Base-by-base conservation (phyloP, 2,329 filamentous ascomycete species). In the Fusarium tricinctum region DNA sequence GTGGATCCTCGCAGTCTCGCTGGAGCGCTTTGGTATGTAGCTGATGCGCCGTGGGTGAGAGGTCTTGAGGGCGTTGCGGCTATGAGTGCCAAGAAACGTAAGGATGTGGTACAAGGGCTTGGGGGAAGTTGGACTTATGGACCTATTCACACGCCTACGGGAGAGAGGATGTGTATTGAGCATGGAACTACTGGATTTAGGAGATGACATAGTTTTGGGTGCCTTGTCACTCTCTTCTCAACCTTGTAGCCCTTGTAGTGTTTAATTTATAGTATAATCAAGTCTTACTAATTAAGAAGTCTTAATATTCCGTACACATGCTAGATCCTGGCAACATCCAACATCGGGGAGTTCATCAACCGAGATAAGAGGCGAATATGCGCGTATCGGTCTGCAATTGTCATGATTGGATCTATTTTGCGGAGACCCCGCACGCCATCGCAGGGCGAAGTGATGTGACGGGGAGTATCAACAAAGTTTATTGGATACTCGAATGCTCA, bases 1-100 rank as follows among this genome's bases (percentile, higher is more conserved):
- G 78, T 82, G 3, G 81, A 84, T 33, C 83, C 82, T 30, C 79
- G 81, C 22, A 82, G 75, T 6, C 73, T 86, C 12, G 81, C 79
- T 0, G 83, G 82, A 4, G 74, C 79, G 6, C 73, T 84, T 77
- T 82, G 79, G 66, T 82, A 83, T 19, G 76, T 81, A 4, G 50
- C 64, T 38, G 70, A 72, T 9, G 63, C 67, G 2, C 68, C 68
- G 0, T 70, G 68, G 68, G 49, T 71, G 1, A 44, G 48, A n/a
- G 63, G 55, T 2, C 49, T 70, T 7, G 68, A 70, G 26, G 68
- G 68, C 0, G 68, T 71, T 1, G 64, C 68, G 13, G 68, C 59
- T 0, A 70, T 71, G 68, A 63, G 43, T 8, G 32, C 68, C 3
- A 66, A 39, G 13, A 56, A 63, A 4, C 64, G 68, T 0, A 65